Base-by-base conservation (phyloP, 768 basidiomycete genomes). In the Leccinum arenicola region DNA sequence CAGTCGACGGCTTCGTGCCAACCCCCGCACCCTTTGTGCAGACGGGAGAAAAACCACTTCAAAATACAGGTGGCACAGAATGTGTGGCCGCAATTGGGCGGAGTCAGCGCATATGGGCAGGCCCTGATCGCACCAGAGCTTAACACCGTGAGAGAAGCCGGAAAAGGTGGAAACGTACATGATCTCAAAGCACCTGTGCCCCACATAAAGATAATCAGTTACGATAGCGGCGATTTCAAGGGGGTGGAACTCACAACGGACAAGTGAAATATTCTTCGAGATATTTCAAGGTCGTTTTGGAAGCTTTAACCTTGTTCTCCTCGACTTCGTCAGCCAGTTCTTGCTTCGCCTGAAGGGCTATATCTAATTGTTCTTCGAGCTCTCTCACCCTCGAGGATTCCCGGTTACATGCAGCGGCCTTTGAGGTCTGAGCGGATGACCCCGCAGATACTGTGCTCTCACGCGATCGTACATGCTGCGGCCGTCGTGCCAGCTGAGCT, bases 1-100 rank as follows among this genome's bases (percentile, higher is more conserved):
- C 86, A 88, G 63, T 85, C 82, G 47, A 88, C 84, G 12, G 80
- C 68, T 64, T 86, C 82, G 61, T 87, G 87, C 87, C 87, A 89
- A 33, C 76, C 75, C 29, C 86, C 86, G 66, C 88, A 88, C 1
- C 75, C 76, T 50, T 74, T 75, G 71, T 88, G 86, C 29, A 88
- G 72, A 51, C 82, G 82, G 65, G 85, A 84, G 75, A 87, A 88
- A 72, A 84, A 83, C 84, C 85, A 86, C 66, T 82, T 83, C 31
- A 88, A 70, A 60, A 86, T 84, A 71, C 85, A 88, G 51, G 84
- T 73, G 31, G 83, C 82, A 67, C 86, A 88, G 66, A 85, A 89
- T 4, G 85, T 81, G 66, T 89, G 88, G 10, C 88, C 87, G 61
- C 87, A 89, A 43, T 75, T 73, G 14, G 75, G 76, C 17, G 84